Base-by-base conservation (phyloP, 2,329 filamentous ascomycete species). In the Fusarium citri region DNA sequence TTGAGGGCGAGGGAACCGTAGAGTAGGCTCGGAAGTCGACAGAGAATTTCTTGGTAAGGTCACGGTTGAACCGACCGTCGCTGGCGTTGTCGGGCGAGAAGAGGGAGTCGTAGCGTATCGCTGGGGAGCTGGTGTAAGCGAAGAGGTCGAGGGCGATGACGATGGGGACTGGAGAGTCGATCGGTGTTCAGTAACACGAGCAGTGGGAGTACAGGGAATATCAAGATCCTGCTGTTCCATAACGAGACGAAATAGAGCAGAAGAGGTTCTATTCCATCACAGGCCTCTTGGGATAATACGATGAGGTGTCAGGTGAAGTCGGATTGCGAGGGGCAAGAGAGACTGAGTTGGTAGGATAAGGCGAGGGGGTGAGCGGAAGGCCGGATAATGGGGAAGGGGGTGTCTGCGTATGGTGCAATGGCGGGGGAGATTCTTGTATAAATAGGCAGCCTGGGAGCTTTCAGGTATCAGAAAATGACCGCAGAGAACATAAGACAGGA, bases 1-100 rank as follows among this genome's bases (percentile, higher is more conserved):
- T 73, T 85, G 82, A 1, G 87, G 87, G 45, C 80, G 82, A 58
- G 87, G 87, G 59, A 89, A 89, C 60, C 86, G 84, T 47, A 89
- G 82, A 28, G 81, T 82, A 7, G 86, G 85, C 55, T 85, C 81
- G 45, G 86, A 84, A 40, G 72, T 76, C 30, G 82, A 81, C 31
- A 80, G 70, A 42, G 63, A 68, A 25, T 31, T 62, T 60, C 48
- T 72, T 40, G 64, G 41, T 14, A 56, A 28, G 26, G 49, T 30
- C 1, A 46, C 41, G 26, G 46, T 59, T 30, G 69, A 40, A 15
- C 43, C 40, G 45, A 55, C 53, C 28, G 66, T 68, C 48, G 34
- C 66, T 50, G 71, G 64, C 34, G 67, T 72, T 40, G 72, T 71
- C 31, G 63, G 62, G 43, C 49, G 59, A 58, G 62, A 56, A 43